These are phyloP conservation scores for Dendrobium chrysotoxum DNA, from an alignment of 106 monocot genomes.

Conservation along the genomic window DNA sequence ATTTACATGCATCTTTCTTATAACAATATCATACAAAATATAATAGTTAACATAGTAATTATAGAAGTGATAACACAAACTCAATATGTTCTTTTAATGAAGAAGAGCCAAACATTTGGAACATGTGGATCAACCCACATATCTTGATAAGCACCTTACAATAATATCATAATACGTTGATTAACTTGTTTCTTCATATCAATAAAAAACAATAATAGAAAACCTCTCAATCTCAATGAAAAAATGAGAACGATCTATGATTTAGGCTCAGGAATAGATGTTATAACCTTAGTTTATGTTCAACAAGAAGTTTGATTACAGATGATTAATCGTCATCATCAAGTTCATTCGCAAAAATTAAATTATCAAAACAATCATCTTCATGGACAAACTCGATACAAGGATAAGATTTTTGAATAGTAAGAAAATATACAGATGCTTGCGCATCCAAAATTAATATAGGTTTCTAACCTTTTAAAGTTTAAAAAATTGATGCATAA, in stretches of 20 bases:
- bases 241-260: neutral
- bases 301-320: neutral
- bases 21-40: no score
- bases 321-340: neutral
- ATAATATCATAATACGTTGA: neutral
- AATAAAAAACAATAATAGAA: neutral
- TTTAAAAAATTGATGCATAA: neutral
- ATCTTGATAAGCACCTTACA: neutral
- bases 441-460: neutral
- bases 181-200: neutral
- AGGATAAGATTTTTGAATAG: neutral
- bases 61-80: no score
- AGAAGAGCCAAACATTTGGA: no score
- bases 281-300: neutral
- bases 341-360: neutral
- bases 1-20: no score
- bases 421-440: neutral
- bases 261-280: neutral
- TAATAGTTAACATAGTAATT: no score
- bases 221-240: neutral
- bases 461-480: neutral
- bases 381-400: neutral
- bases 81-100: no score
- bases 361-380: neutral
- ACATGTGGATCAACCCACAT: neutral